Evolutionary conservation across 805 yeast genomes (phyloP), one percentile per base, ranked within the genome.

Genomic region (Saccharomycopsis lassenensis): DNA sequence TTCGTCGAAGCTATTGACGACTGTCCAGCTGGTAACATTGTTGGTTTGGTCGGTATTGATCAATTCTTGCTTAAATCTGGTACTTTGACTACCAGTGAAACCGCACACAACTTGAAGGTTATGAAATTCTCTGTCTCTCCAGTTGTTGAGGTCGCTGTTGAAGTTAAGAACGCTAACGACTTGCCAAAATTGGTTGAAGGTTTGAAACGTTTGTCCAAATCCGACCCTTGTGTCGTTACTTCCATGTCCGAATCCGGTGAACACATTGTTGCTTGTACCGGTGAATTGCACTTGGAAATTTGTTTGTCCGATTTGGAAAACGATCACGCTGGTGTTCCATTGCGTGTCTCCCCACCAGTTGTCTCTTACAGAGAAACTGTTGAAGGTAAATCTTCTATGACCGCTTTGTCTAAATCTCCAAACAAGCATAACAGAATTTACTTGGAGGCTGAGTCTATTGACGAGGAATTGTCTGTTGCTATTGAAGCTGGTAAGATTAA

Each of bases 41-140:
- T 87, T 63, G 98, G 97, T 86, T 74, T 89, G 66, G 97, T 89
- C 59, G 98, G 98, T 87, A 83, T 89, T 59, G 98, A 89, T 73
- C 98, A 89, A 78, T 89, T 87, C 84, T 82, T 89, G 73, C 83
- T 89, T 71, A 89, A 89, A 76, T 83, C 95, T 60, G 98, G 97
- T 86, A 89, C 98, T 59, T 72, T 89, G 61, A 91, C 98, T 73
- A 89, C 96, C 65, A 70, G 69, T 62, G 97, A 91, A 66, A 67
- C 84, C 57, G 82, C 98, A 55, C 96, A 91, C 91, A 89, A 89
- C 91, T 73, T 89, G 86, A 87, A 85, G 84, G 97, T 89, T 61
- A 89, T 89, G 98, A 89, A 87, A 71, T 89, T 89, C 93, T 85
- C 95, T 63, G 98, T 89, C 63, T 89, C 97, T 48, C 98, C 98